Evolutionary conservation across 1,139 yeast genomes (phyloP), one percentile per base, ranked within the genome.

Genomic region (Tardiomyces blankii): DNA sequence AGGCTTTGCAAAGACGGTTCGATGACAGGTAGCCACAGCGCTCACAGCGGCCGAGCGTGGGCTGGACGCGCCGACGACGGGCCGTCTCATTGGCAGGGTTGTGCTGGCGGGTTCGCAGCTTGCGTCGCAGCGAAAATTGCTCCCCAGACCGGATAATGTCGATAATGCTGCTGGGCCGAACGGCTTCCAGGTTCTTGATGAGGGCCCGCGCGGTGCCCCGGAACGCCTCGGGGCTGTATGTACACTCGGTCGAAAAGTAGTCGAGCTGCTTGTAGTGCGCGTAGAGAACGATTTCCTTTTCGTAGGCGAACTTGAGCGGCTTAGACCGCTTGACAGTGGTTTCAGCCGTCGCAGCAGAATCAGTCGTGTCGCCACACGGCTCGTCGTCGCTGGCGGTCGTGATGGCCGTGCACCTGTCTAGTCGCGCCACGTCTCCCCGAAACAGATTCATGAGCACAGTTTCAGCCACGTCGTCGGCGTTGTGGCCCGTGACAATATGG

Each of bases 391-490:
- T 57, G 47, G 80, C 81, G 0, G 99, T 93, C 52, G 89, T 74
- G 40, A 93, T 87, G 39, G 84, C 76, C 13, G 95, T 86, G n/a
- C 96, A 87, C 52, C 82, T 80, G 58, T 87, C 97, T 47, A 93
- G 68, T 51, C 99, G 73, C 21, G 95, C 95, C 6, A 88, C 82
- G 60, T 93, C 99, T n/a, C 99, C 99, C 54, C 99, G 74, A 27
- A 93, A 67, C 41, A 91, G 66, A 63, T 93, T 93, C 97, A 93
- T 89, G 49, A 93, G 66, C 2, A 93, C 95, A 0, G 99, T 93
- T 61, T 93, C 99, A 0, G 99, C 99, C 85, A 93, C 84, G 65
- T 93, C 99, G 62, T 93, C 99, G 0, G 99, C 99, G 63, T 93
- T 93, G 65, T 93, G 99, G 2, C 99, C 99, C 0, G 99, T 93